A percentile compares a stretch with the other conserved stretches of the same genome.
Conservation (phyloP, 1,139 yeast species). For the Zhuliangozyma parablackwelliae region DNA sequence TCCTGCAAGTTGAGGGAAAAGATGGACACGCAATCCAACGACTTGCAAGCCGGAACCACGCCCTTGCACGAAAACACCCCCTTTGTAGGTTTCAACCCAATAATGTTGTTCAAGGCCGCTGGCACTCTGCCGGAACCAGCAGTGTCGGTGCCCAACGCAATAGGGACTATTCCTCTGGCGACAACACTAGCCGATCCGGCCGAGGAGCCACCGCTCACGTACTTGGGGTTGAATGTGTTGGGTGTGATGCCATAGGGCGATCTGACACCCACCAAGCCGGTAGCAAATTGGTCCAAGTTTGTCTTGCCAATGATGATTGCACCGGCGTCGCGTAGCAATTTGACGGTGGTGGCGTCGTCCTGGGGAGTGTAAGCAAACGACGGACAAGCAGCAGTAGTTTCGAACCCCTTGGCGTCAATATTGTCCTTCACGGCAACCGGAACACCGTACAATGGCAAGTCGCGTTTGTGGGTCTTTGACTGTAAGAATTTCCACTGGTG, state of each 20-base stretch:
- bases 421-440: constrained; percentile 94
- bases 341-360: constrained; percentile 71
- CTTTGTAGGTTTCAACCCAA: constrained; percentile 89
- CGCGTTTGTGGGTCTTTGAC: constrained; percentile 48
- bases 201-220: constrained; percentile 91
- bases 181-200: constrained; percentile 95
- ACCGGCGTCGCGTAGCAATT: constrained; percentile 69
- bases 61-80: constrained; percentile 84
- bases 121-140: constrained; percentile 99
- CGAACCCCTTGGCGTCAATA: constrained; percentile 77
- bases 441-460: constrained; percentile 76
- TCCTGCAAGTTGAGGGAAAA: constrained; percentile 75
- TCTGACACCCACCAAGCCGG: constrained; percentile 92
- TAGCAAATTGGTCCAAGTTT: constrained; percentile 92
- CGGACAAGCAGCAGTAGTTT: constrained; percentile 95
- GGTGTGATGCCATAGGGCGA: constrained; percentile 91
- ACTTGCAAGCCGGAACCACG: constrained; percentile 96
- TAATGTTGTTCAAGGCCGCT: constrained; percentile 86
- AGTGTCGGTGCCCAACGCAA: constrained; percentile 91
- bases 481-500: constrained; percentile 81
- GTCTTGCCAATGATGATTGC: constrained; percentile 92
- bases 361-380: constrained; percentile 64
- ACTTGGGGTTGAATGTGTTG: constrained; percentile 66
- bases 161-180: constrained; percentile 82
- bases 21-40: constrained; percentile 87